These are phyloP conservation scores for Diaporthe australafricana DNA, from an alignment of 2,329 filamentous ascomycete species.

Conservation along the genomic window DNA sequence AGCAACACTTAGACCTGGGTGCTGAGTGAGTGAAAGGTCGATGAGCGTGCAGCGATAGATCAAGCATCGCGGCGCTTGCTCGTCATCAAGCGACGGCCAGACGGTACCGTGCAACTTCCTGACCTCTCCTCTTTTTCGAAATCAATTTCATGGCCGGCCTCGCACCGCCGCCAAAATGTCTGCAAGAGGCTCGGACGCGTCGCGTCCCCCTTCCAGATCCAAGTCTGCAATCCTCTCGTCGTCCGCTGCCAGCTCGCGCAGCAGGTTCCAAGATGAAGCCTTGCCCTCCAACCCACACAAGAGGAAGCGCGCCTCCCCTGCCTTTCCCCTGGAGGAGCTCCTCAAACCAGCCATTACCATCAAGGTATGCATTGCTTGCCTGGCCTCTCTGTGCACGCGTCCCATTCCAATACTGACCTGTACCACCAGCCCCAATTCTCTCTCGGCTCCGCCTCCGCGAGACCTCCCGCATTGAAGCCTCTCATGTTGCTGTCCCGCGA, in stretches of 20 bases:
- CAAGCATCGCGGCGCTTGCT: background rate
- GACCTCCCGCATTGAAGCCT: conserved; percentile 68
- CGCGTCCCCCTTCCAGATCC: conserved; percentile 53
- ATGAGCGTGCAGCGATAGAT: background rate
- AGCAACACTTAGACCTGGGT: background rate
- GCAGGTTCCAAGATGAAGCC: conserved; percentile 47
- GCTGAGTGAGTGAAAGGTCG: background rate
- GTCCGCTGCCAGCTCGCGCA: conserved; percentile 53
- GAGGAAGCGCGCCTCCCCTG: conserved; percentile 51
- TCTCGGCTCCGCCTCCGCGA: conserved; percentile 41
- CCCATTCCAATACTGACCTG: conserved; percentile 37
- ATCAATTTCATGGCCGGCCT: conserved; percentile 45
- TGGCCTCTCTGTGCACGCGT: background rate
- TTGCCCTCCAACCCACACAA: conserved; percentile 46
- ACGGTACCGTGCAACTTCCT: background rate
- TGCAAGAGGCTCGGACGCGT: conserved; percentile 57
- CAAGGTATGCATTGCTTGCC: conserved; percentile 52
- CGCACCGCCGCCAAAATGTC: conserved; percentile 46
- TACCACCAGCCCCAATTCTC: conserved; percentile 33
- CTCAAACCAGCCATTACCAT: conserved; percentile 64
- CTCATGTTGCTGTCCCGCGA: conserved; percentile 73
- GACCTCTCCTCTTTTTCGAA: conserved; percentile 31
- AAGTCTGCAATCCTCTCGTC: conserved; percentile 46
- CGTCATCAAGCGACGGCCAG: background rate
- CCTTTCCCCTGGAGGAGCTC: conserved; percentile 61